Base-by-base conservation (phyloP, 208 protist genomes). In the Acanthamoeba culbertsoni region DNA sequence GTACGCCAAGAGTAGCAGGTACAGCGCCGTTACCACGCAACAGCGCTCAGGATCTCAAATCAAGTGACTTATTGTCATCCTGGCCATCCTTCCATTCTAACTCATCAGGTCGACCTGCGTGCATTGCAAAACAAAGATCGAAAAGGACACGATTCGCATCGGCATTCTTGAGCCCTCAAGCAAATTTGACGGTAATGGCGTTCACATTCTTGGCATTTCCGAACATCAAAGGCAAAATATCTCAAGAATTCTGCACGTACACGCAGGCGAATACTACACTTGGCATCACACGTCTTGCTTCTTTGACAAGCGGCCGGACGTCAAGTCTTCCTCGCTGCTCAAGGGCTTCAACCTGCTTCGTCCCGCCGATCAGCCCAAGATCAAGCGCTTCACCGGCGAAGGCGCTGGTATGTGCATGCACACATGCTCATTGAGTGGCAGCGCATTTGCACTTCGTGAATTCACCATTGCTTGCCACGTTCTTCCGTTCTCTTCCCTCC, bases 71-170 rank as follows among this genome's bases (percentile, higher is more conserved):
- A n/a, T 16, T n/a, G 16, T 16, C 18, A n/a, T 62, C 23, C 18
- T 23, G 53, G 23, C 16, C 23, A 62, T 62, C 23, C 23, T 23
- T 62, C 23, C 53, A 16, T 62, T 62, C 23, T 62, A n/a, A n/a
- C n/a, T n/a, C n/a, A n/a, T n/a, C 43, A 33, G 90, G 23, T 71
- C 90, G 28, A 73, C 40, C 12, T 93, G 90, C 71, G 65, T 51
- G 35, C 62, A 75, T 31, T 93, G 90, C 90, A 59, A 86, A 23
- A 79, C 16, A 18, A 45, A 26, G n/a, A 93, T 93, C 90, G 90
- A 93, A 20, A 75, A 93, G 90, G 90, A 86, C 90, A 23, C 14
- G n/a, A 57, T 93, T 18, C 90, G 90, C 53, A 84, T 93, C 71
- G 90, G 79, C 79, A 89, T 89, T 57, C 79, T 89, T 51, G 79